Percentiles rank a stretch among this genome's conserved stretches.
Evolutionary conservation across 2,329 filamentous ascomycete species (phyloP).

Genomic region (Herpotrichia juniperi): DNA sequence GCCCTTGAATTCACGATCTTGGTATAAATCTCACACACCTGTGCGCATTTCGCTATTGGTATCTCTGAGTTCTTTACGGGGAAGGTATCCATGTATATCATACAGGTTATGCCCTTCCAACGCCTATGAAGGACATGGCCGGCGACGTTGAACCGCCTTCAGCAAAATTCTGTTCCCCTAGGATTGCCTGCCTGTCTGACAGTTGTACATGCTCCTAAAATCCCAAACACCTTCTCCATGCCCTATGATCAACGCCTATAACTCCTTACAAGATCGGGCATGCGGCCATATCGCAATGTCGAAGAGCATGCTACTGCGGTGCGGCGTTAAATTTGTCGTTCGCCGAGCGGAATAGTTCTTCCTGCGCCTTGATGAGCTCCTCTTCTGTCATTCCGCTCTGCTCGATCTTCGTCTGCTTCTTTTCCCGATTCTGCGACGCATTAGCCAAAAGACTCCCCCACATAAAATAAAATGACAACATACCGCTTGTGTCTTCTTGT

Average conservation of each 20-base stretch:
- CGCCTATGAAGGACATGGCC: neutral
- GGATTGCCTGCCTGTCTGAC: neutral
- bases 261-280: constrained; percentile 6
- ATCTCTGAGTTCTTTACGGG: neutral
- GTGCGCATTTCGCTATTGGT: no score
- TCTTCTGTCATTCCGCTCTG: constrained; percentile 91
- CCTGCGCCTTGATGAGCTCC: constrained; percentile 85
- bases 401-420: constrained; percentile 96
- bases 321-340: constrained; percentile 71
- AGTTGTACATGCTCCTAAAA: neutral
- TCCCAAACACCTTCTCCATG: neutral
- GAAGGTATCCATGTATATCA: neutral
- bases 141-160: neutral
- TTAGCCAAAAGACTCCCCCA: neutral
- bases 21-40: no score
- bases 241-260: constrained; percentile 1
- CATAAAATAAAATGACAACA: constrained; percentile 31
- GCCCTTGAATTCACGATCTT: no score
- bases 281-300: neutral
- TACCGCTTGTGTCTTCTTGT: constrained; percentile 93
- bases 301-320: constrained; percentile 43
- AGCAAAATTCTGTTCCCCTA: neutral
- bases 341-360: constrained; percentile 87
- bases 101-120: neutral
- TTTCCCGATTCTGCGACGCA: constrained; percentile 77